phyloP scores from a whole-genome alignment of 1,284 basidiomycete species.

The Cutaneotrichosporon dermatis region DNA sequence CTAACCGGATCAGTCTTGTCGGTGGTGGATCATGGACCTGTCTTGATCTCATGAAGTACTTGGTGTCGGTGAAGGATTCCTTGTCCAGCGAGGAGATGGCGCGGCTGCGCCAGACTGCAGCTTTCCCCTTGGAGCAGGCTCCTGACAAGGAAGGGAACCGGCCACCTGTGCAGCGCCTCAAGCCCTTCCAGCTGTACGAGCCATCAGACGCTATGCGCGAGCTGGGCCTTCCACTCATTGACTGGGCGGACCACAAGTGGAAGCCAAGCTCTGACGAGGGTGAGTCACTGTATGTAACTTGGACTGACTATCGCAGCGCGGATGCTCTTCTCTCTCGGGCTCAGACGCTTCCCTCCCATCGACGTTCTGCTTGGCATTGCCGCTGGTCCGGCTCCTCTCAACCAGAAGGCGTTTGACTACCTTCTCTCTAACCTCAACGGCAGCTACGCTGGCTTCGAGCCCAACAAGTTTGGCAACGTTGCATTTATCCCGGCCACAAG shows the following conservation, averaged over 20 bases:
- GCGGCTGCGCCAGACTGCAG: constrained; percentile 70
- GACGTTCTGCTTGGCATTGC: constrained; percentile 65
- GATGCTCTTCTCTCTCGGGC: constrained; percentile 73
- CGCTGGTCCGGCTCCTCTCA: constrained; percentile 48
- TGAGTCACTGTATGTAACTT: constrained; percentile 34
- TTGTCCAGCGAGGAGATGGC: constrained; percentile 66
- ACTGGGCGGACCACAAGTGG: constrained; percentile 85
- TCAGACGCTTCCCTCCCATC: constrained; percentile 68
- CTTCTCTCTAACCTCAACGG: constrained; percentile 64
- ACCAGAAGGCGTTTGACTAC: constrained; percentile 64
- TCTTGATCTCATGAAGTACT: constrained; percentile 67
- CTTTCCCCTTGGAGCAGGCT: constrained; percentile 65
- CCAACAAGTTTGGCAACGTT: constrained; percentile 57
- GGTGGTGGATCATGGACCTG: constrained; percentile 47
- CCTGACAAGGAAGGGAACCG: constrained; percentile 35
- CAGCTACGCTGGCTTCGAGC: constrained; percentile 61
- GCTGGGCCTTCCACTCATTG: constrained; percentile 74
- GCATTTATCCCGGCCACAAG: constrained; percentile 76
- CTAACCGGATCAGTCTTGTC: constrained; percentile 51
- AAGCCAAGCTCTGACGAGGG: constrained; percentile 76
- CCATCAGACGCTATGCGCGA: constrained; percentile 69
- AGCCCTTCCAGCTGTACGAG: constrained; percentile 75
- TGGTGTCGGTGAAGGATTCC: constrained; percentile 76
- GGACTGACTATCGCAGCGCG: constrained; percentile 58
- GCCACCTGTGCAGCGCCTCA: constrained; percentile 52